Evolutionary conservation across 495 filamentous ascomycete genomes (phyloP).

Genomic region (Saxophila tyrrhenica): DNA sequence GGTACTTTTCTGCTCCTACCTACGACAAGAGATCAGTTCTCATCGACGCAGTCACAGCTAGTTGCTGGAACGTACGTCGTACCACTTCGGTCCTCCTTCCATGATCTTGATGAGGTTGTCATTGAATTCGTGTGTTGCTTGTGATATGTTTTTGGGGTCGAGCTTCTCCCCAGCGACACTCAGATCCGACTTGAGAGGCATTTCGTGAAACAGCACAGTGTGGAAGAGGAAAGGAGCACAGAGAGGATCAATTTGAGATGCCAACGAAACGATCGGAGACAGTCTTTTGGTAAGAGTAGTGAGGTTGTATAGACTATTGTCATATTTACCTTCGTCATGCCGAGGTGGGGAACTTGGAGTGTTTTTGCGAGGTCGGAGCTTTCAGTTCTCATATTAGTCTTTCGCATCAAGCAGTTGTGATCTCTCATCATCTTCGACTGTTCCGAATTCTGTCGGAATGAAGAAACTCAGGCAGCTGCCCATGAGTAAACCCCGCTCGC

Average conservation of each 20-base stretch:
- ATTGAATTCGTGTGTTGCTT: constrained; percentile 27
- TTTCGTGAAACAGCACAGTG: neutral
- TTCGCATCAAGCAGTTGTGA: neutral
- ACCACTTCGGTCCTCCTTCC: constrained; percentile 28
- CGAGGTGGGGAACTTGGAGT: neutral
- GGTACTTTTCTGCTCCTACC: constrained; percentile 35
- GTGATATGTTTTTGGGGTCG: constrained; percentile 13
- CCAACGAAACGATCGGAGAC: too few species aligned
- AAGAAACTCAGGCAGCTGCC: too few species aligned
- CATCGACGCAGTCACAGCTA: neutral
- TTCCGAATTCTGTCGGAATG: too few species aligned
- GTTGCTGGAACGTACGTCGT: constrained; percentile 20
- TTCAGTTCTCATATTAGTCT: too few species aligned
- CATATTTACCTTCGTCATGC: too few species aligned
- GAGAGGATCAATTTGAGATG: neutral
- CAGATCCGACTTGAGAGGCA: constrained; percentile 3
- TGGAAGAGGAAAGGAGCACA: neutral
- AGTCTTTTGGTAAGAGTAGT: too few species aligned
- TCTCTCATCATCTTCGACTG: neutral
- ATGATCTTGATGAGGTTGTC: constrained; percentile 27
- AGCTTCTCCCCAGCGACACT: constrained; percentile 17
- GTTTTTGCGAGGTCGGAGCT: neutral
- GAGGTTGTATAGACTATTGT: too few species aligned
- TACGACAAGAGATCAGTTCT: constrained; percentile 5
- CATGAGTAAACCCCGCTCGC: too few species aligned